Evolutionary conservation across 2,329 filamentous ascomycete species (phyloP), one percentile per base, ranked within the genome.

Genomic region (Emmonsiellopsis sp.): DNA sequence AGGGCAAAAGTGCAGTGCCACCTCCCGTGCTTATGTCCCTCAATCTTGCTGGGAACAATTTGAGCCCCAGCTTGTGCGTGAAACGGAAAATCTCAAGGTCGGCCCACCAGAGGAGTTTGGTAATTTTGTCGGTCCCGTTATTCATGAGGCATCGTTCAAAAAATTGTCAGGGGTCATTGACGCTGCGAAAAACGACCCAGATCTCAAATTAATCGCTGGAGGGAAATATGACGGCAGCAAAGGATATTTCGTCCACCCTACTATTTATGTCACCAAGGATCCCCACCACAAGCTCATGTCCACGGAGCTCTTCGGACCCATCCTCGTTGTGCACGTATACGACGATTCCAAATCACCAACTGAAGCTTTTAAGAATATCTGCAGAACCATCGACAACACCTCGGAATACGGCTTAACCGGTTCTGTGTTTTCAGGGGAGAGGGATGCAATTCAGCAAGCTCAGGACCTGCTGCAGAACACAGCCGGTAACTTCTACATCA

Each of bases 1-100:
- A 68, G 89, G 89, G 44, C 89, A 95, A 71, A 95, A 95, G 73
- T 95, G 89, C 78, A 89, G 85, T 62, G 89, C 89, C 55, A 89
- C 86, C n/a, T 92, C 87, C 32, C 83, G 89, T 34, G 74, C 82
- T 50, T 95, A 94, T 71, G 81, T 92, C 3, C 83, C 89, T 34
- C 78, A 80, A 64, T 91, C 87, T 2, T 69, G 86, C 47, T 90
- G 86, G 81, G 78, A 85, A 10, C 74, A 84, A 57, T 88, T 92
- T 72, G 81, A 83, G 65, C 71, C 82, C 58, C 77, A 79, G 54
- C 73, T 94, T 3, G 75, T 83, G 11, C 69, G 77, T n/a, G 85
- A 91, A 70, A 85, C 83, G 6, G 74, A 82, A 63, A 79, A 80
- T 54, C 78, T 95, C 49, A 84, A 83, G 62, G 75, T 90, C 49